Conservation (phyloP, 2,329 filamentous ascomycete species). For the Epichloe glyceriae region DNA sequence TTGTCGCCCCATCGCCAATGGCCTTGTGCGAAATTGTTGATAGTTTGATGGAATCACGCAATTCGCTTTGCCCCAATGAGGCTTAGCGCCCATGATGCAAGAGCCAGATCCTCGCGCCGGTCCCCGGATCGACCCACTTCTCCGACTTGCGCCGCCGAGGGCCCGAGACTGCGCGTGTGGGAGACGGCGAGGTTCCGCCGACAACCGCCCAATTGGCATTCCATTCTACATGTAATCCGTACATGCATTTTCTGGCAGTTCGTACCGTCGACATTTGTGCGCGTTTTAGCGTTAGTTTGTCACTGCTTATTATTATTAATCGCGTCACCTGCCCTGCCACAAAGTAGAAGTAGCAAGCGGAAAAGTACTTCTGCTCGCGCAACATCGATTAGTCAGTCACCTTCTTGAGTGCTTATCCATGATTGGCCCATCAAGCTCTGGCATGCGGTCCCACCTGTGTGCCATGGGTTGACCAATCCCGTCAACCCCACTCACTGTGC, state of each 20-base stretch:
- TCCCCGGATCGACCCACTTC: conserved; percentile 7
- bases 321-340: neutral
- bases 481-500: neutral
- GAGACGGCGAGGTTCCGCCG: conserved; percentile 5
- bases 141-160: conserved; percentile 6
- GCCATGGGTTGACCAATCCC: neutral
- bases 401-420: no score
- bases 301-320: neutral
- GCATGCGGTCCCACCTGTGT: neutral
- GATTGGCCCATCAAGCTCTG: neutral
- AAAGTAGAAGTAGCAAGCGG: neutral
- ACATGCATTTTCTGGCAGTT: neutral
- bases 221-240: neutral
- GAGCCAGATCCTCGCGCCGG: conserved; percentile 7
- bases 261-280: conserved; percentile 20
- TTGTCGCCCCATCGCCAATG: conserved; percentile 2
- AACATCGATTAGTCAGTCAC: no score
- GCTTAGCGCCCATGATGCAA: conserved; percentile 19
- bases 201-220: neutral
- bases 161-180: neutral
- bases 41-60: conserved; percentile 27
- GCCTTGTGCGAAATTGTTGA: conserved; percentile 20
- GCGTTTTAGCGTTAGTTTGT: conserved; percentile 12
- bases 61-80: conserved; percentile 20
- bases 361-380: no score